Base-by-base conservation (phyloP, 371 early-diverging fungal genomes). In the Mortierella sp. region DNA sequence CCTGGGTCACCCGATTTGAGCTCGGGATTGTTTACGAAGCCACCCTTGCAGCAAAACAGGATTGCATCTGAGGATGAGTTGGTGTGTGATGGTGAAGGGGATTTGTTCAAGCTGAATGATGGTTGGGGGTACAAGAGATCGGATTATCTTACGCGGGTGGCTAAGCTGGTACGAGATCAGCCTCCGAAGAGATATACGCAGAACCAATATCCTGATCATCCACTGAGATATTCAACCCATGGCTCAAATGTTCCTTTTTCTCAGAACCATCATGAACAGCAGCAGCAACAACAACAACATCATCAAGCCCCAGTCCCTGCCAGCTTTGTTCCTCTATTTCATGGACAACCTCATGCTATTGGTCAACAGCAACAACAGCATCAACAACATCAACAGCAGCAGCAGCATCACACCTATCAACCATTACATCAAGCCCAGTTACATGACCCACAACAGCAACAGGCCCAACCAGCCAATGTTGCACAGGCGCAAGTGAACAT, bases 11-110 rank as follows among this genome's bases (percentile, higher is more conserved):
- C 76, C 1, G 76, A 75, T 14, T 28, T 75, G 39, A 32, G 42
- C 3, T 49, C 62, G 3, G 53, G 53, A 8, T 26, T 55, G 26
- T 50, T 42, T 8, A 6, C 47, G 0, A 50, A 56, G 2, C 46
- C 48, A 3, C 34, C 14, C 37, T 48, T 1, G 34, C 59, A 21
- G 66, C 44, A 17, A 44, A 34, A 66, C 23, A 64, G 50, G 46
- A 63, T 75, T 44, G 64, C 69, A 7, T 59, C 76, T n/a, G 69
- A 75, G 27, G 76, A 75, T 26, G 76, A 69, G 24, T 63, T 75
- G 69, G 55, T 55, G n/a, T 59, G 76, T 12, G 60, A 69, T 8
- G 44, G 44, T 19, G 44, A 44, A 19, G 44, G 44, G 14, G 76
- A 75, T 28, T 6, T 50, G 24, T 75, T 75, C 53, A 59, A 60